phyloP scores from a whole-genome alignment of 2,329 filamentous ascomycete species.

The Penicillium sp. region DNA sequence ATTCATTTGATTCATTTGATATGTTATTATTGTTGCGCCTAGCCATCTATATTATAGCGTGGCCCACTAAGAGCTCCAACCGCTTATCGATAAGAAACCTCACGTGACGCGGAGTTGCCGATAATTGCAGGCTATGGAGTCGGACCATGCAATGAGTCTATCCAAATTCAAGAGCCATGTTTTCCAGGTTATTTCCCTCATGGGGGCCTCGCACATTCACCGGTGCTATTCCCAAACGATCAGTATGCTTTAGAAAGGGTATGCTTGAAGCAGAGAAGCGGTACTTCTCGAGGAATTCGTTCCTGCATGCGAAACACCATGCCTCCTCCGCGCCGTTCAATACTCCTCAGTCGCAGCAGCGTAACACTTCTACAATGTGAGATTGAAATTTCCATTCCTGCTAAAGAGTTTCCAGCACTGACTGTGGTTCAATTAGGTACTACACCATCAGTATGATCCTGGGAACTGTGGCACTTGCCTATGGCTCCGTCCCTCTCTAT shows the following conservation, averaged over 20 bases:
- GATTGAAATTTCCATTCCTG: conserved; percentile 1
- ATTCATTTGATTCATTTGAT: no score
- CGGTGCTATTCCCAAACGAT: conserved; percentile 11
- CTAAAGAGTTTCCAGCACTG: not conserved
- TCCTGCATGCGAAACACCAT: conserved; percentile 27
- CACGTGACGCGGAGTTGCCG: conserved; percentile 16
- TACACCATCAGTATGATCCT: conserved; percentile 65
- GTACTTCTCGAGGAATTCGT: conserved; percentile 36
- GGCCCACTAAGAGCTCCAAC: not conserved
- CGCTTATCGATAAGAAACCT: conserved; percentile 21
- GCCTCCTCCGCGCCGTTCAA: conserved; percentile 34
- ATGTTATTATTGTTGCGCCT: no score
- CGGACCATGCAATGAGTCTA: conserved; percentile 17
- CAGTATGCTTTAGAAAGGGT: conserved; percentile 15
- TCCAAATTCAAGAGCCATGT: conserved; percentile 26
- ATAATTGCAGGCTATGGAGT: conserved; percentile 4
- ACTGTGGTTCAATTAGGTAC: conserved; percentile 48
- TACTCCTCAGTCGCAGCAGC: conserved; percentile 41
- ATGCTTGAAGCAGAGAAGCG: conserved; percentile 27
- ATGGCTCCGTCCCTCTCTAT: conserved; percentile 67
- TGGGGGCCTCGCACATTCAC: conserved; percentile 24
- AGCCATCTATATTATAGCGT: no score
- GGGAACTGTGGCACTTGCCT: conserved; percentile 63
- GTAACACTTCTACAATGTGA: conserved; percentile 59
- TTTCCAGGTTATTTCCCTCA: conserved; percentile 27